Evolutionary conservation across 2,329 filamentous ascomycete genomes (phyloP).

Genomic region (Stagonosporopsis cucurbitacearum): DNA sequence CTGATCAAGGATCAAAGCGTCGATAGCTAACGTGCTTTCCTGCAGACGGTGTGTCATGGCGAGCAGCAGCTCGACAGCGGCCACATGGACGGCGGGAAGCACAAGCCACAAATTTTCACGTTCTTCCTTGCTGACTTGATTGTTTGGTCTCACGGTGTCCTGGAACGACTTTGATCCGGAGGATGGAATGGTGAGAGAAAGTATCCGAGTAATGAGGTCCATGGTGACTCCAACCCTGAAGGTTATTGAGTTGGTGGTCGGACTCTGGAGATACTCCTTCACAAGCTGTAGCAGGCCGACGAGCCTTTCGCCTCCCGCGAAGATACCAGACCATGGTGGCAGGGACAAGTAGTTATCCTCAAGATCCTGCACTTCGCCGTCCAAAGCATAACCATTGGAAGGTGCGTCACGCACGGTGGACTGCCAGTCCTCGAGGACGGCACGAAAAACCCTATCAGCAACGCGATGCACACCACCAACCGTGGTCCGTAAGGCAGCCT

Average conservation of each 20-base stretch:
- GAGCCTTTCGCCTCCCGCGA: constrained; percentile 73
- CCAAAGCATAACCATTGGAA: constrained; percentile 37
- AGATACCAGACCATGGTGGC: constrained; percentile 76
- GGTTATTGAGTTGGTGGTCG: constrained; percentile 69
- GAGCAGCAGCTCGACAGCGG: constrained; percentile 68
- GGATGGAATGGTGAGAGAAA: constrained; percentile 66
- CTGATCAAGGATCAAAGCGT: constrained; percentile 73
- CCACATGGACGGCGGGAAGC: constrained; percentile 76
- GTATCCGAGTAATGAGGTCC: constrained; percentile 73
- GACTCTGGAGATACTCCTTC: constrained; percentile 65
- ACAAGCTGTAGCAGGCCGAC: constrained; percentile 70
- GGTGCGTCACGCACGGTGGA: constrained; percentile 59
- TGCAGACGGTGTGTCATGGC: constrained; percentile 65
- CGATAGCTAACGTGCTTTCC: constrained; percentile 63
- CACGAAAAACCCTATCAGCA: constrained; percentile 78
- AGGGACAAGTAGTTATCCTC: constrained; percentile 58
- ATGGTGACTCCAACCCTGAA: constrained; percentile 72
- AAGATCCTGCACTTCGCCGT: constrained; percentile 47
- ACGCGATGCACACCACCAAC: constrained; percentile 72
- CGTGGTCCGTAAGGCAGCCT: constrained; percentile 66
- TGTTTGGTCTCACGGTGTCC: constrained; percentile 65
- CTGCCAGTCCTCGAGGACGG: constrained; percentile 82
- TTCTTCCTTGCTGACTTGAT: constrained; percentile 79
- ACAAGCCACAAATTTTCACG: constrained; percentile 77
- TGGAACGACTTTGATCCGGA: constrained; percentile 50